Percentiles rank a stretch among this genome's conserved stretches.
Conservation (phyloP, 345 rosid genomes). For the Eutrema japonicum region DNA sequence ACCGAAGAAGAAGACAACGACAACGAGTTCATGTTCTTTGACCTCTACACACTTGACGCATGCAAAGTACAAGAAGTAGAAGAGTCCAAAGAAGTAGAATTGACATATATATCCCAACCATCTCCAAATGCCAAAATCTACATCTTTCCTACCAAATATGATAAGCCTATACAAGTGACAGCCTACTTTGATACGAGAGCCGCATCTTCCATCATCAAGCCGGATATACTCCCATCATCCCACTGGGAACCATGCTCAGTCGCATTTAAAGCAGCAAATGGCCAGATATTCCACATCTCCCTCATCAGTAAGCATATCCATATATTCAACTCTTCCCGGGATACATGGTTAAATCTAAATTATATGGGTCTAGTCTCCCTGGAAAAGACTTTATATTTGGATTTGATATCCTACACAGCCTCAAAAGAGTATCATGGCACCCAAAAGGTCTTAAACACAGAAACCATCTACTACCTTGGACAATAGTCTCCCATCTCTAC, state of each 20-base stretch:
- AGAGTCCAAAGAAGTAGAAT: not conserved
- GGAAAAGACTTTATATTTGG: not conserved
- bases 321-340: not conserved
- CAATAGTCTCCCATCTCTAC: conserved; percentile 23
- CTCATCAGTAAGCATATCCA: not conserved
- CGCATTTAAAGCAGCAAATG: not conserved
- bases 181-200: not conserved
- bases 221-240: not conserved
- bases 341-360: not conserved
- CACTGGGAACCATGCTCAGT: not conserved
- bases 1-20: not conserved
- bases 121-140: not conserved
- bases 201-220: not conserved
- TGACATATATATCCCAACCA: not conserved
- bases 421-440: not conserved
- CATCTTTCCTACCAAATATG: not conserved
- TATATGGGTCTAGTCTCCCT: not conserved
- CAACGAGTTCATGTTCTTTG: not conserved
- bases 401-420: not conserved
- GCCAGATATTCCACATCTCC: not conserved
- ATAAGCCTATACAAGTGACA: not conserved
- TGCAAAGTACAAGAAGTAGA: not conserved
- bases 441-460: not conserved
- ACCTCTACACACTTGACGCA: not conserved
- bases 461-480: not conserved